Percentiles rank a stretch among this genome's conserved stretches.
Conservation (phyloP, 2,329 filamentous ascomycete species). For the Fusarium tanahbumbuense region DNA sequence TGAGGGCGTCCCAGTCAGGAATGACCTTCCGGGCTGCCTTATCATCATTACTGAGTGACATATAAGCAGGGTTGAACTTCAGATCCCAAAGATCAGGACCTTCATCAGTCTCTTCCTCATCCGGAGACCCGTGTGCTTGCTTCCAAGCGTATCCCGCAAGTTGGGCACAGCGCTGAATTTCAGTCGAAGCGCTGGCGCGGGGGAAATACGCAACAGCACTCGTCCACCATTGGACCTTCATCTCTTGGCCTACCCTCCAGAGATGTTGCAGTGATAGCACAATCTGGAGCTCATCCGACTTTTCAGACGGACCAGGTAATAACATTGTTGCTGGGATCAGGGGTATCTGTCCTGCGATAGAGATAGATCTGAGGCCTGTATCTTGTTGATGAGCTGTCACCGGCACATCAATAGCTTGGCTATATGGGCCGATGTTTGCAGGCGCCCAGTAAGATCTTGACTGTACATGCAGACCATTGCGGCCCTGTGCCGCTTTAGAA, state of each 20-base stretch:
- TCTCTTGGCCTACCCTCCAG: constrained; percentile 81
- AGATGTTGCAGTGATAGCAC: constrained; percentile 87
- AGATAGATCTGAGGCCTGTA: constrained; percentile 59
- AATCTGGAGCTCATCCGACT: constrained; percentile 67
- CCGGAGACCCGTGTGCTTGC: constrained; percentile 53
- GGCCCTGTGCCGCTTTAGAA: constrained; percentile 42
- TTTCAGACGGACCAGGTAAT: constrained; percentile 57
- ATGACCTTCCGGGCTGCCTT: constrained; percentile 48
- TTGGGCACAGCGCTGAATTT: constrained; percentile 52
- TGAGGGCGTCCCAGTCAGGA: constrained; percentile 64
- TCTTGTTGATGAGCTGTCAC: constrained; percentile 34
- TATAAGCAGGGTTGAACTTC: constrained; percentile 66
- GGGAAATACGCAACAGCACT: constrained; percentile 81
- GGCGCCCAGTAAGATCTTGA: constrained; percentile 97
- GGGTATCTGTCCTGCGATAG: constrained; percentile 91
- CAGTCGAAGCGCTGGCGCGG: constrained; percentile 43
- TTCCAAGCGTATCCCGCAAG: constrained; percentile 63
- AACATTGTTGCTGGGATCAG: constrained; percentile 84
- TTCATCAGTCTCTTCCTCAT: constrained; percentile 61
- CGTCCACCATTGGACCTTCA: constrained; percentile 79
- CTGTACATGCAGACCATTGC: constrained; percentile 86
- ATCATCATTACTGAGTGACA: constrained; percentile 53
- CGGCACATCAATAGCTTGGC: constrained; percentile 78
- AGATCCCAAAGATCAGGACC: constrained; percentile 76
- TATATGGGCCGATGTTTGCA: constrained; percentile 97